Base-by-base conservation (phyloP, 1,139 yeast genomes). In the Hyphopichia fennica region DNA sequence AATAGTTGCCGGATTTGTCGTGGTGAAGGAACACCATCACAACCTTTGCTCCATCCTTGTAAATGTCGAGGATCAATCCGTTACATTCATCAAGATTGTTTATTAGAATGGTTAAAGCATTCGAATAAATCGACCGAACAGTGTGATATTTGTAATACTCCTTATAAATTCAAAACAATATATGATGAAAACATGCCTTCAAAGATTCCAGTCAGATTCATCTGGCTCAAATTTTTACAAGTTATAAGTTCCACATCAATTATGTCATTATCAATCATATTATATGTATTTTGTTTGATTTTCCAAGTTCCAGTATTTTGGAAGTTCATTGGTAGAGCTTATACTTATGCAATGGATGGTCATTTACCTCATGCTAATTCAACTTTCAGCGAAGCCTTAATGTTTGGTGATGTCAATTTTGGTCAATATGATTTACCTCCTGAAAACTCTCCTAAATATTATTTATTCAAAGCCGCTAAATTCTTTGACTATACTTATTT, bases 21-120 rank as follows among this genome's bases (percentile, higher is more conserved):
- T 44, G 93, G 95, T 38, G 98, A 89, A 55, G 93, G 81, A n/a
- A 79, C 95, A 0, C 68, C 66, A 0, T 79, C 77, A 1, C 93
- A 88, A 50, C 97, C 97, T 3, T 69, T 93, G 40, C 85, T 79
- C 49, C 93, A 88, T 63, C 99, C 99, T 1, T 93, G 99, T 65
- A 84, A 81, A 56, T 93, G 99, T 63, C 77, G 90, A 45, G 99
- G 99, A 2, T 86, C 96, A 23, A 95, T 93, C 58, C 87, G 87
- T 60, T 90, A 83, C 57, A 88, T 93, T 43, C 99, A 93, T 63
- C 96, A 93, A 61, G 95, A 85, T 39, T 93, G 99, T 65, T 67
- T 93, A 38, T 70, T 84, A 54, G 96, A 89, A 57, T 93, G 99
- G 99, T 74, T 93, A 33, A 75, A 74, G 44, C 78, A 72, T 54